These are phyloP conservation scores for Vigna trinervia DNA, from an alignment of 306 rosid species.

Conservation along the genomic window DNA sequence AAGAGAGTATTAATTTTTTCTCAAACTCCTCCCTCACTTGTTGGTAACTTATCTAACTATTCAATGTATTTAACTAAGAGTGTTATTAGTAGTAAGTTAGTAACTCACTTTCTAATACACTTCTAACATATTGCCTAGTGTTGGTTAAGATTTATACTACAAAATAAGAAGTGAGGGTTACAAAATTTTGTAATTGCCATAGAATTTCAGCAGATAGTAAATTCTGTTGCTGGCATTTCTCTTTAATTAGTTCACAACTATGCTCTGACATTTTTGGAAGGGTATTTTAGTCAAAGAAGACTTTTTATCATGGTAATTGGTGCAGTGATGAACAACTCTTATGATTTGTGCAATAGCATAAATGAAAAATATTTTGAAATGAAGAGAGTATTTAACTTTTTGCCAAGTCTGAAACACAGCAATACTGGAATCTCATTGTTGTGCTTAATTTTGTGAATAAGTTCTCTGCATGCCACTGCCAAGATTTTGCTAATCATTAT, in stretches of 20 bases:
- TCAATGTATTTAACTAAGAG: background rate
- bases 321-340: background rate
- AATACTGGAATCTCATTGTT: constrained; percentile 11
- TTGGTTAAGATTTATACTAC: background rate
- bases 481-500: constrained; percentile 25
- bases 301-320: background rate
- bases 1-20: background rate
- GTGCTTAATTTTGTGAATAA: constrained; percentile 4
- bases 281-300: background rate
- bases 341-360: background rate
- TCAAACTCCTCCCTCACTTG: background rate
- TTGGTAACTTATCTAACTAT: constrained; percentile 9
- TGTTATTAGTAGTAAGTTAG: background rate
- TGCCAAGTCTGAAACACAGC: constrained; percentile 15
- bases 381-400: background rate
- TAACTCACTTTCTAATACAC: background rate
- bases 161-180: background rate
- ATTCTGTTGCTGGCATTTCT: background rate
- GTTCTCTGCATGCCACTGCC: constrained; percentile 2
- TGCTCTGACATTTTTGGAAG: background rate
- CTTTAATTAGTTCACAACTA: background rate
- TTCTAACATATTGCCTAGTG: background rate
- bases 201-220: background rate
- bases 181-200: background rate
- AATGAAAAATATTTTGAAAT: background rate